Evolutionary conservation across 306 rosid species (phyloP), one percentile per base, ranked within the genome.

Genomic region (Delonix regia): DNA sequence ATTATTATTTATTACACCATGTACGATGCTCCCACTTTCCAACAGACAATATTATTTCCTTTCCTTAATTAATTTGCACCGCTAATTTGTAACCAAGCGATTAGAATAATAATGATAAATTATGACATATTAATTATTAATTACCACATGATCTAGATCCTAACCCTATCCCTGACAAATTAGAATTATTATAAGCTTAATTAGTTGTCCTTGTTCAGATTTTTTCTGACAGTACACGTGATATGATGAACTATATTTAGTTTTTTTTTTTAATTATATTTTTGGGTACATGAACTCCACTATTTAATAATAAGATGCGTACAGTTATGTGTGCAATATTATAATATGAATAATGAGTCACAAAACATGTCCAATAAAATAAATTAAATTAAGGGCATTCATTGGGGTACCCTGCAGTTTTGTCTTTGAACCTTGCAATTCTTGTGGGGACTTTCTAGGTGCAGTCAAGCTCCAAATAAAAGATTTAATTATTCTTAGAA

Each of bases 151-250:
- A 71, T 52, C 60, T 16, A 15, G 75, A 69, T 61, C 69, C 33
- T 27, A 60, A 55, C 39, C 51, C 52, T 27, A 49, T 24, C 25
- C 71, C 61, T 34, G 24, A 65, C 56, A 28, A 64, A 48, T 56
- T 11, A 16, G 7, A 21, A 42, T 63, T 38, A 14, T 16, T 64
- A 55, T 63, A 30, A 22, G 47, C 44, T 63, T 55, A 34, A 36
- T 64, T 64, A 60, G 71, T 28, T 56, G 74, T 13, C 19, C 6
- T 75, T 52, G 63, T 36, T 65, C 63, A 41, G 75, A 14, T 42
- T 55, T 59, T 67, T 25, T 14, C 39, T 67, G 78, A 69, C 68
- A 69, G 41, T 28, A 62, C 78, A 66, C 76, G 84, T 83, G 76
- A 41, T 71, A 71, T 51, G 62, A 71, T 71, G 42, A 51, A 33